phyloP scores from a whole-genome alignment of 345 rosid species.

The Ceriops tagal region DNA sequence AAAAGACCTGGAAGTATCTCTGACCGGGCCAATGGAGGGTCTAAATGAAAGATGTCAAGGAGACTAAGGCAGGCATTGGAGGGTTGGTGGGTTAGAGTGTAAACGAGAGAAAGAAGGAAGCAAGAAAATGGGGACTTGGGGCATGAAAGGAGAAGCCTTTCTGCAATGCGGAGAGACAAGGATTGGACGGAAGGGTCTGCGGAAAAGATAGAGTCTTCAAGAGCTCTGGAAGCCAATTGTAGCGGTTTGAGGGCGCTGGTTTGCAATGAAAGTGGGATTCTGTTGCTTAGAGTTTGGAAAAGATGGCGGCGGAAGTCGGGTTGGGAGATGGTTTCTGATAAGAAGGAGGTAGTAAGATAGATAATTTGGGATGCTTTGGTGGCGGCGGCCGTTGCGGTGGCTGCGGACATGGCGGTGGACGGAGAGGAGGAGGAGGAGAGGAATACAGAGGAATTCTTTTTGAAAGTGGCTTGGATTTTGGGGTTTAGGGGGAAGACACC shows the following conservation, averaged over 20 bases:
- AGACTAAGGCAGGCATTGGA: slow-evolving; percentile 35
- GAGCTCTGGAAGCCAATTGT: slow-evolving; percentile 39
- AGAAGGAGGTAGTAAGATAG: slow-evolving; percentile 36
- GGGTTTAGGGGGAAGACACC: neutral
- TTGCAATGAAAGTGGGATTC: slow-evolving; percentile 18
- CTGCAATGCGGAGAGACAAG: slow-evolving; percentile 46
- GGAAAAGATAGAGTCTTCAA: slow-evolving; percentile 44
- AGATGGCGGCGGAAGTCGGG: slow-evolving; percentile 43
- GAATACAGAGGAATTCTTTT: neutral
- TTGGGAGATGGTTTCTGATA: slow-evolving; percentile 39
- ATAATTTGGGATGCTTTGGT: slow-evolving; percentile 37
- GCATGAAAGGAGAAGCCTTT: slow-evolving; percentile 44
- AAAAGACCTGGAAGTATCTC: slow-evolving; percentile 46
- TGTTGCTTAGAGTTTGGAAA: slow-evolving; percentile 34
- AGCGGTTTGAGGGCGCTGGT: slow-evolving; percentile 28
- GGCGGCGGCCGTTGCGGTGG: neutral
- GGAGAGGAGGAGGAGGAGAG: neutral
- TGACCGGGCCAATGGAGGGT: slow-evolving; percentile 48
- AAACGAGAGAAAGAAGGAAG: slow-evolving; percentile 47
- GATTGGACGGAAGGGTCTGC: slow-evolving; percentile 23
- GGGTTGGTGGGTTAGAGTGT: slow-evolving; percentile 42
- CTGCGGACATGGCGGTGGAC: neutral
- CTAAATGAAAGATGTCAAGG: slow-evolving; percentile 37
- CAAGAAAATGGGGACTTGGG: slow-evolving; percentile 36
- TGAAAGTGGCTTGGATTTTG: neutral